Percentiles rank a stretch among this genome's conserved stretches.
Evolutionary conservation across 768 basidiomycete genomes (phyloP).

Genomic region (Suillus bovinus): DNA sequence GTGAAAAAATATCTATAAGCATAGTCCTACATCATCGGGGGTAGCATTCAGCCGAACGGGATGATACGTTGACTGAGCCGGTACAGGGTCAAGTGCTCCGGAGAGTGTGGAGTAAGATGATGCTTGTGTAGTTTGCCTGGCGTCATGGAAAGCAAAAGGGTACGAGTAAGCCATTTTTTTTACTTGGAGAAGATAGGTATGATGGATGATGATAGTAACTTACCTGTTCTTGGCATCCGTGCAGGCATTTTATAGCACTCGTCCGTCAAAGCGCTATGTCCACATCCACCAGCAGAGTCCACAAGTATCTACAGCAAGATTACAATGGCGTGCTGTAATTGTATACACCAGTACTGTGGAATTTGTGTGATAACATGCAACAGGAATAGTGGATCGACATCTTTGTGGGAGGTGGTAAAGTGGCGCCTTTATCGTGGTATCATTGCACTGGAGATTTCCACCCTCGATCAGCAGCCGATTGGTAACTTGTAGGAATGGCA

Average conservation of each 20-base stretch:
- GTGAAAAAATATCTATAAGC: background rate
- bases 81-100: background rate
- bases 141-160: conserved; percentile 22
- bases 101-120: background rate
- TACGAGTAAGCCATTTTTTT: conserved; percentile 25
- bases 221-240: background rate
- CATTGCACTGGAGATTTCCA: background rate
- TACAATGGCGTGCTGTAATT: conserved; percentile 2
- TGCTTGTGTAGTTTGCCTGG: background rate
- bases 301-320: background rate
- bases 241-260: background rate
- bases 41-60: background rate
- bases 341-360: background rate
- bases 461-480: background rate
- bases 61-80: background rate
- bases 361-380: background rate
- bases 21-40: background rate
- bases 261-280: conserved; percentile 2
- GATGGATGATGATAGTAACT: background rate
- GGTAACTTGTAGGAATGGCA: background rate
- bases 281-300: background rate
- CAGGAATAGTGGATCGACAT: background rate
- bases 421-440: background rate
- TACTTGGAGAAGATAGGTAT: background rate
- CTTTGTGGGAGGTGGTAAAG: background rate